Conservation (phyloP, 306 rosid species). For the Corylus heterophylla region DNA sequence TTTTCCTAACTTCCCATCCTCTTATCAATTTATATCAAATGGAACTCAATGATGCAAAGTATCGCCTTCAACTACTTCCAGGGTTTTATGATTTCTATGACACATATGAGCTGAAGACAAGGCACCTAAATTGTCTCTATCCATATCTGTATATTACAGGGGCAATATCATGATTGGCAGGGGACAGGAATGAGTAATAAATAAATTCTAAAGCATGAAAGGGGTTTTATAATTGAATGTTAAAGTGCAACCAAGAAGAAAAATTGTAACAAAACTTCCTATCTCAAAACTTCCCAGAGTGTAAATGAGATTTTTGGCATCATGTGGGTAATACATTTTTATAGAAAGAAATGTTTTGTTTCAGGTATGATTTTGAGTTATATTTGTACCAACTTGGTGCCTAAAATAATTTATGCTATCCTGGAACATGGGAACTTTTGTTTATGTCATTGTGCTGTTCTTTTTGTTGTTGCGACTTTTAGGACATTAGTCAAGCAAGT, state of each 20-base stretch:
- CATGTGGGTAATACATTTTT: neutral
- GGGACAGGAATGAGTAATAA: constrained; percentile 9
- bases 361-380: neutral
- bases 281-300: neutral
- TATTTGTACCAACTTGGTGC: neutral
- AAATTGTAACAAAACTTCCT: neutral
- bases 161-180: neutral
- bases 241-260: neutral
- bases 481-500: constrained; percentile 2
- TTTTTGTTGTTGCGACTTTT: constrained; percentile 11
- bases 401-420: neutral
- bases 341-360: neutral
- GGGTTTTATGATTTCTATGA: neutral
- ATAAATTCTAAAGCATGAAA: neutral
- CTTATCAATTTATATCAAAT: too few species aligned
- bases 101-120: neutral
- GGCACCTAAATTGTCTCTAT: constrained; percentile 9
- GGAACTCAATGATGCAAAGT: too few species aligned
- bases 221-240: neutral
- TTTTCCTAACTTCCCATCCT: neutral
- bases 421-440: neutral
- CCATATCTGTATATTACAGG: constrained; percentile 11
- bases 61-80: too few species aligned
- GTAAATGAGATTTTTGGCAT: neutral
- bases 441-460: neutral